Conservation (phyloP, 2,329 filamentous ascomycete species). For the Alternaria brassicae region DNA sequence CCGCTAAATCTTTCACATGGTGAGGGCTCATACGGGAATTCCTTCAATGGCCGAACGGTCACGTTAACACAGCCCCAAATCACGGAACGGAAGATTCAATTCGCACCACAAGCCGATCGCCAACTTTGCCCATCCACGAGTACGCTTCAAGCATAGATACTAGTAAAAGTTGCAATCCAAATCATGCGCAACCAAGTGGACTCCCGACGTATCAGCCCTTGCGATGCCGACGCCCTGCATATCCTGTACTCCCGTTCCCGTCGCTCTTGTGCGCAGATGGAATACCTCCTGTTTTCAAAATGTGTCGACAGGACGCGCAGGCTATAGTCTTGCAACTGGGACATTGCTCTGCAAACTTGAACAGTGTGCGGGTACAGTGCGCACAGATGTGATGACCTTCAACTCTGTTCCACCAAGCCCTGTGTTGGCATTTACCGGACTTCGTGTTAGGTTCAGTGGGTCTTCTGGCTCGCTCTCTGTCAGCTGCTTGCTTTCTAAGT, state of each 20-base stretch:
- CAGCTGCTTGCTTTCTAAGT: neutral
- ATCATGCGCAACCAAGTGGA: neutral
- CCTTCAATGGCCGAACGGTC: neutral
- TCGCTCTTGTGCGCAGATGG: neutral
- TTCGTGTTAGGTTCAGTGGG: neutral
- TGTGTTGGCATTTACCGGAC: neutral
- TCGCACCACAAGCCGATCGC: neutral
- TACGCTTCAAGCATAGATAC: neutral
- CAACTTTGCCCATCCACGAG: neutral
- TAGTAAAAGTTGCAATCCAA: neutral
- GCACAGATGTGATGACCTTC: slow-evolving; percentile 1
- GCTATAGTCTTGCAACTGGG: neutral
- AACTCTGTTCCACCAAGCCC: neutral
- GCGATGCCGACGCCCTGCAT: neutral
- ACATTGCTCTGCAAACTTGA: slow-evolving; percentile 6
- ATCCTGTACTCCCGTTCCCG: neutral
- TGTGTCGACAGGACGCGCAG: neutral
- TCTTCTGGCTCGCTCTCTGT: neutral
- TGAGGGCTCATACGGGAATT: neutral
- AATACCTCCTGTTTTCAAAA: neutral
- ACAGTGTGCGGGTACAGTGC: neutral
- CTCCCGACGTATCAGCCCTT: neutral
- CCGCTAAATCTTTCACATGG: fast-evolving
- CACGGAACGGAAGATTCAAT: neutral
- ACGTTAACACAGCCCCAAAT: neutral